Base-by-base conservation (phyloP, 164 flowering plant species). In the Tetrastigma voinierianum region DNA sequence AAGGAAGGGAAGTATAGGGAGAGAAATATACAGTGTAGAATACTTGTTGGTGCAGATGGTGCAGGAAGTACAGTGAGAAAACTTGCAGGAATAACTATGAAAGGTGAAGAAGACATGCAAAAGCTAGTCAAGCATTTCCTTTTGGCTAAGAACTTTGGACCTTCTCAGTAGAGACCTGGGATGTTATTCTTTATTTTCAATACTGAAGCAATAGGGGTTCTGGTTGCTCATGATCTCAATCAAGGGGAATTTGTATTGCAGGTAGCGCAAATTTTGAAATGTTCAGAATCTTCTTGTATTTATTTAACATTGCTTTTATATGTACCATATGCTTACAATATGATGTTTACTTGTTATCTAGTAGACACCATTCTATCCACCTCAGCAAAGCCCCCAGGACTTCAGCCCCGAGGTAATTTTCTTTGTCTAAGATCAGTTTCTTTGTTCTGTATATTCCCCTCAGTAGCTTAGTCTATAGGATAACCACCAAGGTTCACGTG, bases 141-240 rank as follows among this genome's bases (percentile, higher is more conserved):
- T 71, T 43, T 80, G 51, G 89, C 97, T 77, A 79, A 57, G 72
- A 85, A 87, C 61, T 91, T 95, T 44, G 99, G 97, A 46, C 76
- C 80, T 95, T 61, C 82, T 84, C 12, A 72, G 76, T 51, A 89
- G 72, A 89, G 88, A 65, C 99, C 98, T 18, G 97, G 97, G 52
- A 95, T 95, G 97, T 81, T 95, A 23, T 95, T 86, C 75, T 95
- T 95, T 75, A 81, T 95, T 65, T 95, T 92, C 78, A 95, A 92
- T 69, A 77, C 87, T 18, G 94, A 89, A 48, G 97, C 85, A 13
- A 95, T 95, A 57, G 97, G 98, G 47, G 91, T 90, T 69, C 91
- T 95, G 67, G 96, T 95, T 70, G 97, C 98, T 57, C 97, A 95
- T 81, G 96, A 92, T 82, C 90, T 92, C 69, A 64, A 82, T 70